Evolutionary conservation across 78 protist genomes (phyloP), one percentile per base, ranked within the genome.

Genomic region (Tieghemostelium lacteum): DNA sequence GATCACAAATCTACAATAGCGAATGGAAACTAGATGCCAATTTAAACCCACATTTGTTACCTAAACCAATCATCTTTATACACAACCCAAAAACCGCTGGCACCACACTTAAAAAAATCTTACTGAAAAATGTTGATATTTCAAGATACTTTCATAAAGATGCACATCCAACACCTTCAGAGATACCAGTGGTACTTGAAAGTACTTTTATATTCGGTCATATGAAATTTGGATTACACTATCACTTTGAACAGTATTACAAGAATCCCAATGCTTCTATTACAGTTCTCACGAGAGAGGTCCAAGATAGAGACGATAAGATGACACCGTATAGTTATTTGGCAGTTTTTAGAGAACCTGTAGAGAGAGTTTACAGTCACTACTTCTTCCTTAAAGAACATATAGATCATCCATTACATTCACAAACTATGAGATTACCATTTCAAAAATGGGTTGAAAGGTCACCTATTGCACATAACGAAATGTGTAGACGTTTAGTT

Each of bases 71-170:
- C 40, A 54, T 78, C 14, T 78, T 78, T 50, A 33, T 78, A 20
- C 88, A 78, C 52, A 60, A 66, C 39, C 77, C 88, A 49, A 78
- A 78, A 29, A 67, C 88, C 1, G 88, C 61, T 28, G 88, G 88
- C 16, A 45, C 54, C 24, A 17, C 75, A 28, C 16, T 67, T 19
- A 40, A 40, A 50, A 37, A 29, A 28, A 28, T 36, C 3, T 67
- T 67, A 26, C 1, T 7, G 12, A 42, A 3, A 42, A 67, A 37
- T 29, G 28, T 40, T 67, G n/a, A 36, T 14, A 24, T 31, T 28
- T 42, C 7, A 33, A 67, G 42, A 67, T 37, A 40, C 1, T 42
- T 33, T 45, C 75, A 67, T 42, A 26, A 19, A 6, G 22, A 20
- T 8, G 5, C 10, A 16, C 58, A 42, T 45, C 75, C 75, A 42